Evolutionary conservation across 345 rosid species (phyloP), one percentile per base, ranked within the genome.

Genomic region (Cochlearia excelsa): DNA sequence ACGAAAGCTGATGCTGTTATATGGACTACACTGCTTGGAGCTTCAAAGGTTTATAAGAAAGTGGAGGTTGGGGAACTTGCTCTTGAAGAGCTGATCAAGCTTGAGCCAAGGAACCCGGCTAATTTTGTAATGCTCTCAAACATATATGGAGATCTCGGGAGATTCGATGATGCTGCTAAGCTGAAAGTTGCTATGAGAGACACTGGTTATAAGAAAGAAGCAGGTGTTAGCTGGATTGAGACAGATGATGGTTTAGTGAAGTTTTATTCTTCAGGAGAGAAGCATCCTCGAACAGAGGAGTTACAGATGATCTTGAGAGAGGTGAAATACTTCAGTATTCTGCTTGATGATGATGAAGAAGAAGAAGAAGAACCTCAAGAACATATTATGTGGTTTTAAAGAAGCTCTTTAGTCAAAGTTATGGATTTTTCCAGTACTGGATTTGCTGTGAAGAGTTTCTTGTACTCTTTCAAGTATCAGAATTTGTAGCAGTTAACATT

Each of bases 171-270:
- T 60, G 81, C 74, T 59, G 90, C 98, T 3, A 71, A 77, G 67
- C 61, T 80, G 10, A 91, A 88, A 75, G 79, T 83, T 64, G 92
- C 88, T 43, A 80, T 81, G 90, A 80, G 93, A 63, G 87, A 88
- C 66, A 88, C 90, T 0, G 95, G 96, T 40, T 63, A 60, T 52
- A 85, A 69, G 73, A 91, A 91, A 75, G 57, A 70, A 59, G 86
- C 96, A 16, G 98, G 98, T 2, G 79, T 86, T 59, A 88, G 98
- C 80, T 79, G 71, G 72, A 78, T 88, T 54, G 96, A 84, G 79
- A 76, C 81, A 1, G 72, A 77, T 71, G 83, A 77, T 66, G 61
- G 39, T 35, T 77, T 86, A 7, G 79, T 80, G 10, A 86, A 91
- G 74, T 91, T 88, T 68, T 84, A 79, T 71, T 88, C 95, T 58